Base-by-base conservation (phyloP, 257 asterid species). In the Orobanche coerulescens region DNA sequence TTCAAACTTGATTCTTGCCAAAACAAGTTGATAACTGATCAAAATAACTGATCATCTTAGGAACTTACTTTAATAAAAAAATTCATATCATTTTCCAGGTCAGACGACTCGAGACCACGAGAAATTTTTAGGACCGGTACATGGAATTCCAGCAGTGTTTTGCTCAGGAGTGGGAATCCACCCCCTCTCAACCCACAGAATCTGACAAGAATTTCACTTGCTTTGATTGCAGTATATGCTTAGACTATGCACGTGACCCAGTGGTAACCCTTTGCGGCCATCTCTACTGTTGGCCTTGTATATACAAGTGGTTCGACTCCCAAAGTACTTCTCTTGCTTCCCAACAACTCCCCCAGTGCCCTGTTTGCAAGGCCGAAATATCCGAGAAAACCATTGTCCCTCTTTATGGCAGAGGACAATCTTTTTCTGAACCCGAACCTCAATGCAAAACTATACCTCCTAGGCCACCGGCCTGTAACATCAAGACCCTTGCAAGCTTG, bases 211-310 rank as follows among this genome's bases (percentile, higher is more conserved):
- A 72, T 34, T 59, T 87, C 0, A 71, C 80, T 36, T 84, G 84
- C 67, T 89, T 86, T n/a, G 96, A 86, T 58, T 89, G 96, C 86
- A 84, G 84, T 44, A 89, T 89, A 39, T 89, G 96, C 80, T 65
- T 89, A 60, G 95, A 86, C 43, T 79, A 63, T 14, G 95, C 95
- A 1, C 56, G 73, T 0, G 95, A 89, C 60, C 96, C 96, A 1
- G 94, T 86, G 40, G 87, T 89, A 15, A 89, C 96, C 31, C 81
- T 84, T 8, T 89, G 95, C 25, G 96, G 96, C 31, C 95, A 89
- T 72, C 95, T 89, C 58, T 89, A 86, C 66, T 86, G 96, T 30
- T 89, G 96, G 96, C 94, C 96, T 2, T 86, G 96, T 76, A 89
- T 89, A 78, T 89, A 86, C 81, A 79, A 84, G 51, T 86, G 95